A percentile compares a stretch with the other conserved stretches of the same genome.
Conservation (phyloP, 176 grass and related monocot genomes). For the Rhynchospora breviuscula region DNA sequence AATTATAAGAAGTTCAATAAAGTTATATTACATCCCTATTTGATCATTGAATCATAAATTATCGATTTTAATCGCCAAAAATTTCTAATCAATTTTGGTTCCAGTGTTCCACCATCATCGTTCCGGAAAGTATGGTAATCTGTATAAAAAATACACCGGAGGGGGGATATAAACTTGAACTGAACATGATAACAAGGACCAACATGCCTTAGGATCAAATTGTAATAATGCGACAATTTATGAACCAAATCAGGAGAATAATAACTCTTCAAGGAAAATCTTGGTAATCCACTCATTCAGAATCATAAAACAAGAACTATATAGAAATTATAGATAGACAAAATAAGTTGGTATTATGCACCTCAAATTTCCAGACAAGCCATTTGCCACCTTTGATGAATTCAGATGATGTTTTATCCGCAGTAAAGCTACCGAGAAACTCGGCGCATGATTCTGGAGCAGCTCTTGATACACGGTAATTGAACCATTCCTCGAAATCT, state of each 20-base stretch:
- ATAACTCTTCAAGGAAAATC: not conserved
- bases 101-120: not conserved
- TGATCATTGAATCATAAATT: not conserved
- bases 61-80: not conserved
- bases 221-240: not conserved
- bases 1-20: not conserved
- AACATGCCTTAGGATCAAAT: not conserved
- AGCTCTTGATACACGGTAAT: constrained; percentile 78
- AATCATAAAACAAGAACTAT: not conserved
- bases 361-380: constrained; percentile 98
- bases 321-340: not conserved
- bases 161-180: not conserved
- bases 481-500: constrained; percentile 99
- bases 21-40: not conserved
- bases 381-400: constrained; percentile 96
- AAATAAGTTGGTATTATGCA: constrained; percentile 23
- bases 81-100: not conserved
- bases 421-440: constrained; percentile 86
- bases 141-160: not conserved
- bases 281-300: not conserved
- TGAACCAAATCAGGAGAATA: not conserved
- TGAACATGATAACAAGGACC: not conserved
- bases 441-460: constrained; percentile 80
- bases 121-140: not conserved
- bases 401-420: constrained; percentile 73